Percentiles rank a stretch among this genome's conserved stretches.
phyloP scores from a whole-genome alignment of 306 rosid species.

The Rosa lucieae region DNA sequence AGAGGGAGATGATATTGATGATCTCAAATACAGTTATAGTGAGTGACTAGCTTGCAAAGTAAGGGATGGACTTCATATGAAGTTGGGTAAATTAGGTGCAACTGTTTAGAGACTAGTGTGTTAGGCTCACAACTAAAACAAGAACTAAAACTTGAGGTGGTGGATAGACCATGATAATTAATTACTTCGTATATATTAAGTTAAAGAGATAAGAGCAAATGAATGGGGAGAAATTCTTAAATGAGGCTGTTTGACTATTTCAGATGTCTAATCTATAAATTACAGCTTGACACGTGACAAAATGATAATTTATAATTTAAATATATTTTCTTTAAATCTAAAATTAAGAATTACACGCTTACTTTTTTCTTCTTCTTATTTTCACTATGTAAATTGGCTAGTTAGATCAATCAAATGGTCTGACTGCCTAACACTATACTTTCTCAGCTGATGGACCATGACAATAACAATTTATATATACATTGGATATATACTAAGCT shows the following conservation, averaged over 20 bases:
- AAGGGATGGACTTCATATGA: conserved; percentile 9
- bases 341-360: no score
- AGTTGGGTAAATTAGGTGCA: conserved; percentile 48
- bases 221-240: no score
- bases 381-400: not conserved
- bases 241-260: no score
- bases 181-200: not conserved
- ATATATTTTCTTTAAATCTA: no score
- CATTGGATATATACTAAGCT: not conserved
- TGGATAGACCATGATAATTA: conserved; percentile 4
- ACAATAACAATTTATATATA: not conserved
- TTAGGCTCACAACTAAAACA: conserved; percentile 3
- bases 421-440: not conserved
- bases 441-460: not conserved
- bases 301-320: no score
- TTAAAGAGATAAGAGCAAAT: not conserved
- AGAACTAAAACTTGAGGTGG: conserved; percentile 13
- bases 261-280: no score
- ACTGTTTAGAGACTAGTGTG: conserved; percentile 15
- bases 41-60: conserved; percentile 27
- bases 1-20: conserved; percentile 22
- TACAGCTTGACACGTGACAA: no score
- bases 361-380: not conserved
- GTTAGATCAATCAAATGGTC: not conserved
- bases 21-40: conserved; percentile 19